Conservation (phyloP, 148 eudicot species). For the Amaranthus cruentus region DNA sequence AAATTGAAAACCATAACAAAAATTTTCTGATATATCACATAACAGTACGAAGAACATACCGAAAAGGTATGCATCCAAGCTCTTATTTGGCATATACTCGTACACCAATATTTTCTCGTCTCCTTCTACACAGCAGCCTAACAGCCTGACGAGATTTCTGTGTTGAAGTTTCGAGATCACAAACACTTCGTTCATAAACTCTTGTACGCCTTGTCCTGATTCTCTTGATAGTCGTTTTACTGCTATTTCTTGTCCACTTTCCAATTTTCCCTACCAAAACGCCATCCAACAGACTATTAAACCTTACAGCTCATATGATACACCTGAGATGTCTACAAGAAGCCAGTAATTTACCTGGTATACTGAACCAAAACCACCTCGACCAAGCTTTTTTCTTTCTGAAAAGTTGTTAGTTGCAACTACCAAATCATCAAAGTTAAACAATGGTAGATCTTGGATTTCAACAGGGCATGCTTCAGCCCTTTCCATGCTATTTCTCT, state of each 20-base stretch:
- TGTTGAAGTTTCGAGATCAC: conserved; percentile 45
- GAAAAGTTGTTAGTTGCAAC: conserved; percentile 40
- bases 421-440: conserved; percentile 29
- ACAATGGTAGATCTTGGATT: conserved; percentile 34
- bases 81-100: conserved; percentile 39
- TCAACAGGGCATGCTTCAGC: neutral
- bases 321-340: too few species aligned
- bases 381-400: conserved; percentile 35
- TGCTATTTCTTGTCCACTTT: conserved; percentile 31
- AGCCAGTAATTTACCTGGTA: conserved; percentile 30
- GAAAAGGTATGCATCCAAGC: conserved; percentile 37
- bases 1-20: too few species aligned
- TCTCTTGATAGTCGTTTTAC: conserved; percentile 38
- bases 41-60: conserved; percentile 12
- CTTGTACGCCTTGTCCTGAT: conserved; percentile 34
- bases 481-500: neutral
- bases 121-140: conserved; percentile 35
- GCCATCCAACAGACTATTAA: too few species aligned
- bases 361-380: conserved; percentile 55
- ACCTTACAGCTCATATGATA: neutral
- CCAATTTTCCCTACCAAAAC: conserved; percentile 26
- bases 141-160: conserved; percentile 33
- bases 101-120: conserved; percentile 38
- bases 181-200: conserved; percentile 39
- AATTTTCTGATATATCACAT: too few species aligned